Conservation (phyloP, 2,329 filamentous ascomycete species). For the Karstenula rhodostoma region DNA sequence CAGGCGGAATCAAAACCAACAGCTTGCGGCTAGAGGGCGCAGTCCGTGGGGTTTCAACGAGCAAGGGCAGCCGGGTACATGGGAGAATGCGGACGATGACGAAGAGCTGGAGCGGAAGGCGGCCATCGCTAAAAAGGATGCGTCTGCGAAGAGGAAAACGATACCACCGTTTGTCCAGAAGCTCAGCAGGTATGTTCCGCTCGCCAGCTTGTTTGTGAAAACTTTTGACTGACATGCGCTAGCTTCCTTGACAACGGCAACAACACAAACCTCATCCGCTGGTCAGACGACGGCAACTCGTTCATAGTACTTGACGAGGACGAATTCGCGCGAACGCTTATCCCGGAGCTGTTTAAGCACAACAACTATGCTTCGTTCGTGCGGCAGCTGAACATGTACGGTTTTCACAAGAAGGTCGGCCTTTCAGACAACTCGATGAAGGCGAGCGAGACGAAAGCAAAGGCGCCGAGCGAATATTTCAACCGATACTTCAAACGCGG, state of each 20-base stretch:
- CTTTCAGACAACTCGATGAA: slow-evolving; percentile 98
- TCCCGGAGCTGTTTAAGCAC: slow-evolving; percentile 80
- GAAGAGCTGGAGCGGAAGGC: slow-evolving; percentile 83
- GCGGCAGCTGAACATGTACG: slow-evolving; percentile 70
- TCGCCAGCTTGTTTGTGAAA: neutral
- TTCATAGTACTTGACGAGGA: slow-evolving; percentile 98
- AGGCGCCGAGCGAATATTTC: slow-evolving; percentile 97
- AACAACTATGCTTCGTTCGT: slow-evolving; percentile 83
- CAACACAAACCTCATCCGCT: slow-evolving; percentile 93
- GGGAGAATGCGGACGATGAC: slow-evolving; percentile 73
- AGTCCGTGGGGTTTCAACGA: slow-evolving; percentile 48
- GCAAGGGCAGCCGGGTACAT: slow-evolving; percentile 57
- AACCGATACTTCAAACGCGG: slow-evolving; percentile 96
- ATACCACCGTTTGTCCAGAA: slow-evolving; percentile 99
- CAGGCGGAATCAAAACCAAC: slow-evolving; percentile 56
- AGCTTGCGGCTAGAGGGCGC: slow-evolving; percentile 51
- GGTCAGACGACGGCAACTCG: slow-evolving; percentile 95
- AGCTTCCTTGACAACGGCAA: slow-evolving; percentile 94
- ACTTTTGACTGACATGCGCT: slow-evolving; percentile 27
- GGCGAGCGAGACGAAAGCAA: slow-evolving; percentile 94
- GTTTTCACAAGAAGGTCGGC: slow-evolving; percentile 64
- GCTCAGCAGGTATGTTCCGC: slow-evolving; percentile 79
- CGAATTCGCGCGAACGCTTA: slow-evolving; percentile 77
- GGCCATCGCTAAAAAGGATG: slow-evolving; percentile 82
- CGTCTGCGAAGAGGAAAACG: slow-evolving; percentile 88